phyloP scores from a whole-genome alignment of 257 asterid genomes.

The Solanum pinnatisectum region DNA sequence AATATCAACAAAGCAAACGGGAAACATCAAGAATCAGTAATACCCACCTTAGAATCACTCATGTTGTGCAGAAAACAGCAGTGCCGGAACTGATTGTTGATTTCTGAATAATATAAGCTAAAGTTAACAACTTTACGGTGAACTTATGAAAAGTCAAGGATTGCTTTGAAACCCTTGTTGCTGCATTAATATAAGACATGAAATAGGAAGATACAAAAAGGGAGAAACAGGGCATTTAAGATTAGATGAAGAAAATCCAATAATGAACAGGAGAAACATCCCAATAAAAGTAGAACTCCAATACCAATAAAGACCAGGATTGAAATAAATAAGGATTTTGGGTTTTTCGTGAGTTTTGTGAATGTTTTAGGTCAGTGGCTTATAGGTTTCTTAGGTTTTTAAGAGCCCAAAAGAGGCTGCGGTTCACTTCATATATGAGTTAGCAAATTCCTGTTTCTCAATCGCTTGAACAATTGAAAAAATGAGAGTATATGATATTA shows the following conservation, averaged over 20 bases:
- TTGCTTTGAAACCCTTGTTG: slow-evolving; percentile 19
- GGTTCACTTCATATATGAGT: too few relatives aligned
- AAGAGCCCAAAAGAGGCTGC: neutral
- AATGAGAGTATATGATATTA: neutral
- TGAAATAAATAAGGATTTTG: neutral
- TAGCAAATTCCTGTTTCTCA: neutral
- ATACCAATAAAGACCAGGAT: neutral
- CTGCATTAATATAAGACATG: slow-evolving; percentile 53
- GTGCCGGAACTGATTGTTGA: neutral
- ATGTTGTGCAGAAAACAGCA: slow-evolving; percentile 27
- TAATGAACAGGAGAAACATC: slow-evolving; percentile 32
- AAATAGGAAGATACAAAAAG: slow-evolving; percentile 5
- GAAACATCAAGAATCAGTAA: neutral
- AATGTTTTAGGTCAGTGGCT: neutral
- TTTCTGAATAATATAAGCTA: slow-evolving; percentile 19
- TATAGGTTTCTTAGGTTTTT: neutral
- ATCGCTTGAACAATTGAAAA: neutral
- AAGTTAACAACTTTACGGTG: slow-evolving; percentile 17
- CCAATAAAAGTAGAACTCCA: neutral
- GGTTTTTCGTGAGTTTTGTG: neutral
- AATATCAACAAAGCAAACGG: neutral
- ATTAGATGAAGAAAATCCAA: slow-evolving; percentile 7
- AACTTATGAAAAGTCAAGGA: slow-evolving; percentile 17
- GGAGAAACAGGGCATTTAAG: slow-evolving; percentile 26
- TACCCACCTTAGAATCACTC: slow-evolving; percentile 55